Conservation (phyloP, 768 basidiomycete species). For the Leccinum arenicola region DNA sequence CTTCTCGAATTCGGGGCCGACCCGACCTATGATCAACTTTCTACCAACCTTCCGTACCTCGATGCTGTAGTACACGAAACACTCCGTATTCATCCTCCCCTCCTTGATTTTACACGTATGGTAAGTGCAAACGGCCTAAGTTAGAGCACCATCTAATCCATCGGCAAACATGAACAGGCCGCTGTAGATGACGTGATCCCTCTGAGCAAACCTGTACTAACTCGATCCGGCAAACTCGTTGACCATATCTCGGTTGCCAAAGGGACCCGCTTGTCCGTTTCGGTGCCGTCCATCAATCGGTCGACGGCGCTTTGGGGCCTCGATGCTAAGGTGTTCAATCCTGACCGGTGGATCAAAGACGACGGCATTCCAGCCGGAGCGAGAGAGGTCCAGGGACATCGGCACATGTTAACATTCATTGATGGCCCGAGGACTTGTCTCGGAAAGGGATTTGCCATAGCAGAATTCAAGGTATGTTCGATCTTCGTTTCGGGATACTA, state of each 20-base stretch:
- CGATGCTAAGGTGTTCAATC: constrained; percentile 55
- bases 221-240: constrained; percentile 38
- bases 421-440: constrained; percentile 47
- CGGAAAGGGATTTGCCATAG: constrained; percentile 11
- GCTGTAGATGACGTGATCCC: constrained; percentile 57
- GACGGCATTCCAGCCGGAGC: constrained; percentile 28
- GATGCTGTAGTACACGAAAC: constrained; percentile 49
- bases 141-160: not conserved
- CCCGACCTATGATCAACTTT: constrained; percentile 54
- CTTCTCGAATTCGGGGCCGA: constrained; percentile 43
- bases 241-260: constrained; percentile 44
- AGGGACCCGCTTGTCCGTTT: constrained; percentile 43
- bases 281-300: constrained; percentile 46
- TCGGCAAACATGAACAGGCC: constrained; percentile 34
- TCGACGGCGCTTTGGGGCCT: constrained; percentile 60
- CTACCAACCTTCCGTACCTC: constrained; percentile 49
- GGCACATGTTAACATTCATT: constrained; percentile 49
- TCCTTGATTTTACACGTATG: constrained; percentile 24
- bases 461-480: constrained; percentile 28
- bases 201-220: constrained; percentile 47
- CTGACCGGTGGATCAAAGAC: constrained; percentile 58
- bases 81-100: constrained; percentile 43
- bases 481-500: not conserved
- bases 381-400: constrained; percentile 47
- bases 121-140: not conserved